Percentiles rank a stretch among this genome's conserved stretches.
Conservation (phyloP, 2,329 filamentous ascomycete species). For the Colletotrichum horii region DNA sequence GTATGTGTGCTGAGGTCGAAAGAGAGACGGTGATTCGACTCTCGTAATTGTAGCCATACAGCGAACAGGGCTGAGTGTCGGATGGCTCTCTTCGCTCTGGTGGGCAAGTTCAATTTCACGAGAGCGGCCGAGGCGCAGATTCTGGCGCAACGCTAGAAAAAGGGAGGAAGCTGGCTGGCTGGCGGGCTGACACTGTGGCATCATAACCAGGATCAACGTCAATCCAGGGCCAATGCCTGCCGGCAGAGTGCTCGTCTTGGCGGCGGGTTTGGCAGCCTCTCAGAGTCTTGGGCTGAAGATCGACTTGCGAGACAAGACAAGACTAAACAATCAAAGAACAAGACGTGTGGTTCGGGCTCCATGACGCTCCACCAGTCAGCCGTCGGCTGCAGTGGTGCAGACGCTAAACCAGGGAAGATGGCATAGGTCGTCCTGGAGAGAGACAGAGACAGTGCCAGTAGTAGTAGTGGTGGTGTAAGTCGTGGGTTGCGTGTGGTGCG, state of each 20-base stretch:
- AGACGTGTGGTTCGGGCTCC: slow-evolving; percentile 3
- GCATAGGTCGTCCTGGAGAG: neutral
- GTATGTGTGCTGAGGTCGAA: neutral
- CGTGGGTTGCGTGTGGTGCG: neutral
- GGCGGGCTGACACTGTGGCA: slow-evolving; percentile 2
- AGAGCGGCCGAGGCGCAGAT: slow-evolving; percentile 4
- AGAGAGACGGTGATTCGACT: neutral
- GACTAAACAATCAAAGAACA: slow-evolving; percentile 3
- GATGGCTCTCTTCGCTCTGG: neutral
- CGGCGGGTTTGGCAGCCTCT: slow-evolving; percentile 18
- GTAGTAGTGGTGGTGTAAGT: neutral
- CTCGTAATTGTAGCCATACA: neutral
- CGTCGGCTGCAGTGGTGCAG: neutral
- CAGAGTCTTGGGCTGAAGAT: slow-evolving; percentile 5
- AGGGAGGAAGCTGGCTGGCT: neutral
- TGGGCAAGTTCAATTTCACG: neutral
- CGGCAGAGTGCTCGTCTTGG: slow-evolving; percentile 16
- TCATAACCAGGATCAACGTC: neutral
- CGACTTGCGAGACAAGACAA: slow-evolving; percentile 2
- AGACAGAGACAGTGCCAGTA: neutral
- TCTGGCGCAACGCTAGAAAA: slow-evolving; percentile 3
- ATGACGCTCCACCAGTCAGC: slow-evolving; percentile 14
- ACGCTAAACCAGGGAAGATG: slow-evolving; percentile 1
- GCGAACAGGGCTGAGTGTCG: neutral
- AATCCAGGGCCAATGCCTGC: slow-evolving; percentile 9